Base-by-base conservation (phyloP, 352 stramenopile species). In the Globisporangium polare region DNA sequence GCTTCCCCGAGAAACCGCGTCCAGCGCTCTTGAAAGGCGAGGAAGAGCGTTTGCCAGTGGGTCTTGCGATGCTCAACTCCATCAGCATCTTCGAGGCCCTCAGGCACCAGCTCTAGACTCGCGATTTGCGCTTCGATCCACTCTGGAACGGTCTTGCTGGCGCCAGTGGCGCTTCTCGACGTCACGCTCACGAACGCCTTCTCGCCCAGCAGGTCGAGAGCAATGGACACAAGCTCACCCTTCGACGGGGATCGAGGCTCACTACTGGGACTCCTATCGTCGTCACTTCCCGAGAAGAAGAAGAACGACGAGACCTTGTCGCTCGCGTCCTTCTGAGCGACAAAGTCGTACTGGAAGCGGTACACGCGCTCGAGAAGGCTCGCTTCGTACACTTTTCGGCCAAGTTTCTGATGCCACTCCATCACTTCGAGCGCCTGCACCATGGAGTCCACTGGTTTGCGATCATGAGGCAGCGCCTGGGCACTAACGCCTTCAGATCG, bases 281-380 rank as follows among this genome's bases (percentile, higher is more conserved):
- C 58, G 15, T 58, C 69, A 12, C 9, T 8, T 29, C 22, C 20
- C 0, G 24, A 27, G 18, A 77, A 79, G 58, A 77, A 79, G 58
- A 78, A 80, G 10, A 66, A 63, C 24, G 64, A 58, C n/a, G 60
- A 54, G 1, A 62, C 54, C 47, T 68, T 64, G 18, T 80, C 63
- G 26, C 47, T 56, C 8, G 63, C 51, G 12, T 72, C 56, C 2
- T 73, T 41, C 45, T 77, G 31, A 31, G 31, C 26, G 2, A 71
- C 72, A 43, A 88, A 86, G 15, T 56, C 51, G 43, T 72, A 68
- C 45, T 88, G 75, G 49, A 84, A 83, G 1, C 58, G 17, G 49
- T 78, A 71, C 1, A 88, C 60, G 2, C 65, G 60, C 18, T 86
- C 75, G 0, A 88, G 67, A 35, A 83, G 49, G 8, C 63, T 58